Evolutionary conservation across 495 filamentous ascomycete genomes (phyloP), one percentile per base, ranked within the genome.

Genomic region (Aspergillus nidulans): DNA sequence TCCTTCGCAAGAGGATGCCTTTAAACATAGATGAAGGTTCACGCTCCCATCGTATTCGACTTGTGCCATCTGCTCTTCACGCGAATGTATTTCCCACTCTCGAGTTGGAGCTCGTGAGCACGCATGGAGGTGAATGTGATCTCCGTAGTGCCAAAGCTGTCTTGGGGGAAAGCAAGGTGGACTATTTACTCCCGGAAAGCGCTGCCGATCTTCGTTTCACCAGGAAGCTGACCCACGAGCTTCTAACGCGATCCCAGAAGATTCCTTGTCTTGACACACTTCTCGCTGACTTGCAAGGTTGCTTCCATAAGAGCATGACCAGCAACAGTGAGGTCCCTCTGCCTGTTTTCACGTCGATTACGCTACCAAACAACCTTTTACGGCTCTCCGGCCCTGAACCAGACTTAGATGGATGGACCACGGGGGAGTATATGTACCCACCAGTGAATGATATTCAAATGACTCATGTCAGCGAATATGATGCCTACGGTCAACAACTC

Each of bases 151-250:
- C 67, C n/a, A 72, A 69, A 36, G 59, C 65, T 0, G 56, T 77
- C 20, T 32, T 67, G 12, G 24, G 49, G 15, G 62, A 69, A 21
- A 73, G 53, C 42, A 67, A 59, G 32, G 63, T 76, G 12, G 73
- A 77, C 44, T 76, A 74, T 52, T 62, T 77, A 10, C 63, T 77
- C 12, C 74, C 74, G 3, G 74, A 77, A 55, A 68, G 62, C 32
- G 56, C 66, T 2, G 48, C 69, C 25, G 74, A 77, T 52, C 59
- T 77, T 24, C 73, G 73, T 4, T 77, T 77, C 46, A 72, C 70
- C 5, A 66, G 70, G 24, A 72, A 59, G 15, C 21, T 70, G 18
- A 67, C 64, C 44, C 60, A 51, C 1, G 62, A 76, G 6, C 38
- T 74, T 21, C 57, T 63, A 6, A 23, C 39, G 0, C 57, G 52